Evolutionary conservation across 2,329 filamentous ascomycete genomes (phyloP), one percentile per base, ranked within the genome.

Genomic region (Aspergillus unguis): DNA sequence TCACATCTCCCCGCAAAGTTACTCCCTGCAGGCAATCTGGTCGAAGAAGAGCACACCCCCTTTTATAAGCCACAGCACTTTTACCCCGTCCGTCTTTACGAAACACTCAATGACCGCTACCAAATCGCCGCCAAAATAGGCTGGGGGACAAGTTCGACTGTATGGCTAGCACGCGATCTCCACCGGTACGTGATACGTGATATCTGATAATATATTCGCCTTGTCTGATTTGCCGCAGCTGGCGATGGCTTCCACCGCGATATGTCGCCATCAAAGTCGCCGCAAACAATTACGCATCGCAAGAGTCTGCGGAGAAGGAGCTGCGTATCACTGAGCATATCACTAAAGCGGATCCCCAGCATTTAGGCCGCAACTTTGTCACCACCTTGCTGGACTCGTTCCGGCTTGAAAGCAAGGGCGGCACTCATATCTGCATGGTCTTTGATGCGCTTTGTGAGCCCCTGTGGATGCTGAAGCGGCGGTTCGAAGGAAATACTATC

Each of bases 131-230:
- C 66, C 11, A 75, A 75, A 58, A 57, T 75, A 23, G 72, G 71
- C 38, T 74, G 65, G 64, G 72, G 71, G 27, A 65, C 63, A 25
- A 65, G 60, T 28, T 75, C 71, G 32, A 75, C 72, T 4, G 72
- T 75, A 26, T 75, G 72, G 71, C 62, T 75, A 29, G 70, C 70
- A 44, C 63, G 51, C n/a, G 64, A 71, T 55, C 48, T 63, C 4
- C 41, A 62, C 17, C 56, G 58, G 59, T 61, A 62, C 31, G 57
- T 58, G 11, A 42, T 17, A 53, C 9, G 43, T 35, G 31, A 28
- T 44, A 17, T 17, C 29, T 47, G 4, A 44, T 51, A 29, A 44
- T 46, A 32, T 33, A 33, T 44, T 32, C n/a, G 4, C 23, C 36
- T 31, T 47, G 8, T 53, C 48, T 58, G 11, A 59, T 11, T 37